Evolutionary conservation across 148 eudicot genomes (phyloP).

Genomic region (Rhododendron ovatum): DNA sequence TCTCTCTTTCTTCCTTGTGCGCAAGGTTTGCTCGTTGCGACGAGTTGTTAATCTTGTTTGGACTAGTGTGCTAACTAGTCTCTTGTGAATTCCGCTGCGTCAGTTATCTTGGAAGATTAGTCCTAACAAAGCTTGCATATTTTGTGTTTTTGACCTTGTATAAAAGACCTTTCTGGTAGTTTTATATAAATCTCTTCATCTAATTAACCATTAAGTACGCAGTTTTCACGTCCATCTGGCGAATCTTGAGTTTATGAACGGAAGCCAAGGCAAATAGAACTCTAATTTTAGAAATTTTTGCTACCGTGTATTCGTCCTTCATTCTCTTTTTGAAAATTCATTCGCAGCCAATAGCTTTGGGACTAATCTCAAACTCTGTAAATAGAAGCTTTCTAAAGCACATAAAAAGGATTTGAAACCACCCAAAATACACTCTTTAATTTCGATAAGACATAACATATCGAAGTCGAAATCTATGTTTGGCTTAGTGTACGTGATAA

Average conservation of each 20-base stretch:
- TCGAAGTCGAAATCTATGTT: background rate
- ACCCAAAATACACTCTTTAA: background rate
- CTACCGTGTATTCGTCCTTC: background rate
- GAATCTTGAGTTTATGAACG: background rate
- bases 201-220: background rate
- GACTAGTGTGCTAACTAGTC: no score
- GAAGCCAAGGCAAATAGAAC: background rate
- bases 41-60: no score
- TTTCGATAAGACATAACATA: background rate
- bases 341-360: background rate
- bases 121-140: no score
- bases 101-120: no score
- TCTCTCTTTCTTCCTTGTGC: no score
- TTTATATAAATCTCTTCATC: background rate
- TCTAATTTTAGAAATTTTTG: background rate
- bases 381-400: background rate
- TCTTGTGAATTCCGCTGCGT: no score
- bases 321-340: background rate
- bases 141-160: no score
- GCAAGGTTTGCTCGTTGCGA: no score
- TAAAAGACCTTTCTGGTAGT: background rate
- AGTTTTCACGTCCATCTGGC: background rate
- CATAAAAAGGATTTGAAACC: background rate
- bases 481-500: background rate
- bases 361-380: background rate